Evolutionary conservation across 139 green algal genomes (phyloP), one percentile per base, ranked within the genome.

Genomic region (Penium margaritaceum): DNA sequence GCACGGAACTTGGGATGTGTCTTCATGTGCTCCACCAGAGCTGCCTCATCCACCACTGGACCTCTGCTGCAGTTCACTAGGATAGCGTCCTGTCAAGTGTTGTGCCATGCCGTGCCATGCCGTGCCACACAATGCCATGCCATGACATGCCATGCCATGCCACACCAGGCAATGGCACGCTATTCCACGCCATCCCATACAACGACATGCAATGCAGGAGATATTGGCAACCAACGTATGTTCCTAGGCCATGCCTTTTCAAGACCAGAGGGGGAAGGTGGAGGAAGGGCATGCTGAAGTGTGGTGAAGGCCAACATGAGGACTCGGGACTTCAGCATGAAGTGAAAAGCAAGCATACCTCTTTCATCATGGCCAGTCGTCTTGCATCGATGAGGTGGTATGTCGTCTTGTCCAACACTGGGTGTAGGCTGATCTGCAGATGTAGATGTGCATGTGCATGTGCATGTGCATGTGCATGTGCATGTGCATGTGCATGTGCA

Each of bases 291-390:
- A n/a, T n/a, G n/a, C n/a, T n/a, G n/a, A 51, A 51, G 41, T 51
- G 44, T 5, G 3, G 44, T 2, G 27, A 9, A 55, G 2, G 44
- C 19, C 44, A 55, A 6, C 2, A 5, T 17, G 27, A 9, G 5
- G 3, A 21, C 32, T 47, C 5, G n/a, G n/a, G n/a, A n/a, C n/a
- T n/a, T n/a, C n/a, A n/a, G n/a, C n/a, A n/a, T n/a, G n/a, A n/a
- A n/a, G n/a, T n/a, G n/a, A n/a, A n/a, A n/a, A n/a, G n/a, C n/a
- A n/a, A n/a, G n/a, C 29, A 12, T 64, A 75, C 73, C 75, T 82
- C 79, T 88, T 98, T 98, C 93, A 98, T 98, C 67, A 92, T 81
- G n/a, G 62, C 77, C 55, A 98, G 87, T 0, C 90, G 87, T 76
- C 91, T 72, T 55, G 81, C 71, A 87, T 98, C 96, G 47, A 98